Evolutionary conservation across 208 protist genomes (phyloP), one percentile per base, ranked within the genome.

Genomic region (Baffinella frigidus): DNA sequence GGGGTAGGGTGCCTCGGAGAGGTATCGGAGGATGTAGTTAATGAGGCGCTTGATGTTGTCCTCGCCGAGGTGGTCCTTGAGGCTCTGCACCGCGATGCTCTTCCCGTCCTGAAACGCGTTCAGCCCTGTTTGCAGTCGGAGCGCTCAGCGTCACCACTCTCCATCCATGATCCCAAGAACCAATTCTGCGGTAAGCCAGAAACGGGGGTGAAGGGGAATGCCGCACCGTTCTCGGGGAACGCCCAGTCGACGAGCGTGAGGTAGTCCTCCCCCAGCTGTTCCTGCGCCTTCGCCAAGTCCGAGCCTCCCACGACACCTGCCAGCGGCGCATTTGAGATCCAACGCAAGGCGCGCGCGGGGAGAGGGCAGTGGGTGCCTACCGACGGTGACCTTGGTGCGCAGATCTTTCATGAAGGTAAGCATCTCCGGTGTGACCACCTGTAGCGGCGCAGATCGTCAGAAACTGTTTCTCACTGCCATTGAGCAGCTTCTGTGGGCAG

Each of bases 211-310:
- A n/a, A n/a, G n/a, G n/a, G n/a, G n/a, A n/a, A n/a, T n/a, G n/a
- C n/a, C n/a, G n/a, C 50, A 99, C n/a, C 99, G 95, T 99, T 99
- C 94, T 99, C 99, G 36, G 96, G 94, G 94, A 99, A 99, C 10
- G 98, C 93, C 92, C 97, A 99, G 94, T 99, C 97, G 92, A 99
- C 99, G 68, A 98, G 92, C 9, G 96, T 20, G 9, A 98, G 93
- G 39, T 35, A 95, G 81, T 93, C 51, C 27, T 90, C 44, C 0
- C 94, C 94, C 24, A 95, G 89, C 44, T 94, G 93, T 50, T 94
- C 93, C 84, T 92, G 27, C 4, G 74, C 74, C 48, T 99, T 99
- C 0, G 43, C 50, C 33, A 99, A 95, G 95, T 99, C 98, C 30
- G 97, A 99, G 71, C 99, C 99, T 87, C 99, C 99, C 36, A 99